Conservation (phyloP, 2,329 filamentous ascomycete species). For the Furcasterigmium furcatum region DNA sequence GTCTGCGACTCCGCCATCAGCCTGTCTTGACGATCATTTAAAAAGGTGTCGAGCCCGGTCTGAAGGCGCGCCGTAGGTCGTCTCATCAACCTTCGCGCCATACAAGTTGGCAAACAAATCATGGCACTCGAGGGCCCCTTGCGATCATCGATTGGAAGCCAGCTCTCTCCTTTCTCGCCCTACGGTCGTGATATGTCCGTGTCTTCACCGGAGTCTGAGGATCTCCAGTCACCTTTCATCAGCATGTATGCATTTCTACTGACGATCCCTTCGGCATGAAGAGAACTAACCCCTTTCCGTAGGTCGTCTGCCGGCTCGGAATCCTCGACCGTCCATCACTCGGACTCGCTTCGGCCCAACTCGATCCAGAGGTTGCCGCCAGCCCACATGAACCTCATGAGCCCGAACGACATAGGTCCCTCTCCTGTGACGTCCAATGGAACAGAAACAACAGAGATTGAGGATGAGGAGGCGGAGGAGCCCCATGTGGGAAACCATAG, state of each 20-base stretch:
- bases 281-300: constrained; percentile 17
- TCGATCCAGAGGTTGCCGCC: constrained; percentile 46
- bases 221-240: constrained; percentile 44
- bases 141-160: constrained; percentile 57
- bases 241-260: constrained; percentile 41
- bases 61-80: too few species aligned
- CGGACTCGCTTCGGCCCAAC: constrained; percentile 47
- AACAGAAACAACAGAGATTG: constrained; percentile 79
- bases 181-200: constrained; percentile 51
- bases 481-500: constrained; percentile 25
- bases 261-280: not conserved
- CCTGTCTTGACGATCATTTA: too few species aligned
- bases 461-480: constrained; percentile 69
- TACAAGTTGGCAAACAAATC: constrained; percentile 10
- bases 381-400: constrained; percentile 52
- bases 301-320: constrained; percentile 38
- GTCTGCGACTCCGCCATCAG: too few species aligned
- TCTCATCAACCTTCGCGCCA: too few species aligned
- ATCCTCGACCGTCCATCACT: constrained; percentile 21
- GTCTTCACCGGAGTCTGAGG: constrained; percentile 49
- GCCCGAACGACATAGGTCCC: constrained; percentile 69
- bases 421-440: constrained; percentile 84
- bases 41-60: too few species aligned
- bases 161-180: constrained; percentile 50
- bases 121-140: constrained; percentile 64